Base-by-base conservation (phyloP, 2,329 filamentous ascomycete species). In the Colletotrichum liriopes region DNA sequence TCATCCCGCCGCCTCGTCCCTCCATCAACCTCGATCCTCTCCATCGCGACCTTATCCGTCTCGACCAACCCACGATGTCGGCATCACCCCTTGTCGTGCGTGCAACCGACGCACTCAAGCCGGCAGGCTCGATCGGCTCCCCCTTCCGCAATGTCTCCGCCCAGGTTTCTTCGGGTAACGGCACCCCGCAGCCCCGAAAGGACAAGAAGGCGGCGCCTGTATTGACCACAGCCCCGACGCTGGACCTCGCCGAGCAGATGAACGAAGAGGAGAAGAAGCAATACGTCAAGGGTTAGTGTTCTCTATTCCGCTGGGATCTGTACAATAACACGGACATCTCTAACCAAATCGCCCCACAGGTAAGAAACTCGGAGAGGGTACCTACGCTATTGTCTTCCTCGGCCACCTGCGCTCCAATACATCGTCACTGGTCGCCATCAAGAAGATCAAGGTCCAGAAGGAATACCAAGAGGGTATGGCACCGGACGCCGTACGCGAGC, bases 351-450 rank as follows among this genome's bases (percentile, higher is more conserved):
- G 7, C 23, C n/a, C 58, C 65, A 59, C 76, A 94, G 94, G 94
- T 79, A 95, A 93, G 81, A 96, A 96, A 80, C 90, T 99, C 72
- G 96, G 96, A 81, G 94, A 97, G 83, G 96, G 96, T 85, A 98
- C 96, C 75, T 99, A 99, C 82, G 96, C 96, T 80, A 92, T 97
- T 78, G 96, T 99, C 78, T 98, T 95, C 86, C 91, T 95, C 65
- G 96, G 95, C 64, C 93, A 96, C 82, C 88, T 96, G 56, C 90
- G 92, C 71, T 85, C 84, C 76, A 91, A 96, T 77, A 93, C 94
- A 7, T 87, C 88, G 43, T 89, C 90, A 52, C 89, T 93, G 66
- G 94, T 99, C 74, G 96, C 96, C 77, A 96, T 97, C 86, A 97
- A 97, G 82, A 96, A 96, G 85, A 96, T 96, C 86, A 96, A 96